Evolutionary conservation across 164 flowering plant genomes (phyloP).

Genomic region (Vitis labrusca): DNA sequence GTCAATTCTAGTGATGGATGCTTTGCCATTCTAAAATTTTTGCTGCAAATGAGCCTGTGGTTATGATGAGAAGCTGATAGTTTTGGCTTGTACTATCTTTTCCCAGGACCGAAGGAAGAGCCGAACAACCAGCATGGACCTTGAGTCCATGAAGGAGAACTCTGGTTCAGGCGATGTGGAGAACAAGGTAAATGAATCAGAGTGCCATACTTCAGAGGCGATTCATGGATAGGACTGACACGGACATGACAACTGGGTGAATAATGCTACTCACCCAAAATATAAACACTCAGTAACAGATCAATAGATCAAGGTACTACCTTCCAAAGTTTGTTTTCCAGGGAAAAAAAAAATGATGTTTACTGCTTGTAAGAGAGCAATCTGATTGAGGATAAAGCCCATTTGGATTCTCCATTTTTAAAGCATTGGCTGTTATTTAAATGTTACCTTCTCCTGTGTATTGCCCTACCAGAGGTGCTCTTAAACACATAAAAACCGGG

Average conservation of each 20-base stretch:
- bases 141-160: constrained; percentile 44
- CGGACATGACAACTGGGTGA: background rate
- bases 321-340: background rate
- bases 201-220: constrained; percentile 24
- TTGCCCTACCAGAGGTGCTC: background rate
- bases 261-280: background rate
- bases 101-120: constrained; percentile 70
- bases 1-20: no score
- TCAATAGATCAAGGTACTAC: background rate
- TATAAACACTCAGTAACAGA: constrained; percentile 1
- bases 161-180: constrained; percentile 35
- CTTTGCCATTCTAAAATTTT: no score
- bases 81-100: background rate
- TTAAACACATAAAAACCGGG: background rate
- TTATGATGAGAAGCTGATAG: background rate
- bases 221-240: constrained; percentile 27
- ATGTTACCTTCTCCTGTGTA: background rate
- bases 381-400: background rate
- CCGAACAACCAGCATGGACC: constrained; percentile 67
- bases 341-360: background rate
- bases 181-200: constrained; percentile 30
- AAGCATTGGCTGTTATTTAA: constrained; percentile 3
- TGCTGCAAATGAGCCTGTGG: no score
- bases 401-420: background rate
- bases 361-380: constrained; percentile 1